These are phyloP conservation scores for Phytophthora nicotianae DNA, from an alignment of 352 stramenopile genomes.

Conservation along the genomic window DNA sequence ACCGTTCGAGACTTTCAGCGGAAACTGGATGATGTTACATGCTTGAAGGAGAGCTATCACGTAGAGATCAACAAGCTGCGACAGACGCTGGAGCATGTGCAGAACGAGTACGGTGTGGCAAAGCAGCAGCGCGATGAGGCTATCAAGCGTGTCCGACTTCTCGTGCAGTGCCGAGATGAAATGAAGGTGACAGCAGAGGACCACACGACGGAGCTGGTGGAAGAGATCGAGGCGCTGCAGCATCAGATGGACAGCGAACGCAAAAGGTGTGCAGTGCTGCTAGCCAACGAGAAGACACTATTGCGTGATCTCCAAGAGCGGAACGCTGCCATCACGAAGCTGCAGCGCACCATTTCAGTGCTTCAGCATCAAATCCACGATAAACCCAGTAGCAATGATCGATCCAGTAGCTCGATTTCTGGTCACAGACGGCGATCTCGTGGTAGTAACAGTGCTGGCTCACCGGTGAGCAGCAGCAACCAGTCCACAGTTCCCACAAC, in stretches of 20 bases:
- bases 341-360: slow-evolving; percentile 50
- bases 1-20: slow-evolving; percentile 44
- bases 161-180: slow-evolving; percentile 67
- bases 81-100: slow-evolving; percentile 41
- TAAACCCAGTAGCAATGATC: slow-evolving; percentile 24
- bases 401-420: slow-evolving; percentile 21
- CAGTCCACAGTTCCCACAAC: slow-evolving; percentile 37
- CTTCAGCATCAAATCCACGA: slow-evolving; percentile 39
- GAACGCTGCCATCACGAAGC: slow-evolving; percentile 53
- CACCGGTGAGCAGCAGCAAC: slow-evolving; percentile 36
- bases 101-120: slow-evolving; percentile 47
- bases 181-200: slow-evolving; percentile 68
- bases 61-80: slow-evolving; percentile 53
- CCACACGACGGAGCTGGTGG: slow-evolving; percentile 64
- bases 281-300: slow-evolving; percentile 73
- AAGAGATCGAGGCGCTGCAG: slow-evolving; percentile 74
- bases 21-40: slow-evolving; percentile 46
- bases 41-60: slow-evolving; percentile 62
- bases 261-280: slow-evolving; percentile 63
- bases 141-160: slow-evolving; percentile 54
- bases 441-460: slow-evolving; percentile 28
- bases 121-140: slow-evolving; percentile 67
- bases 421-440: slow-evolving; percentile 27
- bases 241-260: slow-evolving; percentile 69
- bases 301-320: slow-evolving; percentile 74